These are phyloP conservation scores for Paramecium sexaurelia DNA, from an alignment of 73 alveolate species.

Conservation along the genomic window DNA sequence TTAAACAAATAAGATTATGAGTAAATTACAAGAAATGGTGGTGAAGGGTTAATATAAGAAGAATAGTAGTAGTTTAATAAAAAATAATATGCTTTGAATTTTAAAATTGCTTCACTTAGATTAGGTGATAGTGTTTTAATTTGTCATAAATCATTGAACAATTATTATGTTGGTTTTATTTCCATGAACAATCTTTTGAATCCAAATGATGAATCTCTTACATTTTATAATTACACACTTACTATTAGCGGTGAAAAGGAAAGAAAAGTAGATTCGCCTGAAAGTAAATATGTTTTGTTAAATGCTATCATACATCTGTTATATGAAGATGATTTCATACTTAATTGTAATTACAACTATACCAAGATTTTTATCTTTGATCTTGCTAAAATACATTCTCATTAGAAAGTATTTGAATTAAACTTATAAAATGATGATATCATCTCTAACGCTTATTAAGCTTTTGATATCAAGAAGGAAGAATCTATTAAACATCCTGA, in stretches of 20 bases:
- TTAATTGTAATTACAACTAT: neutral
- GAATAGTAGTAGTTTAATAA: neutral
- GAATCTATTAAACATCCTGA: constrained; percentile 24
- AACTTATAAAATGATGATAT: neutral
- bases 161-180: constrained; percentile 17
- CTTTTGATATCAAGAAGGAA: neutral
- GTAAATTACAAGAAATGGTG: neutral
- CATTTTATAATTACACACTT: neutral
- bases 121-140: constrained; percentile 33
- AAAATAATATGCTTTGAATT: constrained; percentile 13
- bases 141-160: constrained; percentile 7
- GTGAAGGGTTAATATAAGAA: neutral
- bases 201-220: constrained; percentile 10
- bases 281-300: neutral
- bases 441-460: neutral
- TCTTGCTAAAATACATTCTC: neutral
- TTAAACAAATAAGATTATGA: constrained; percentile 13
- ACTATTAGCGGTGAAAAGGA: neutral
- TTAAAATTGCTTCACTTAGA: constrained; percentile 37
- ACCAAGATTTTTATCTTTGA: constrained; percentile 24
- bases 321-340: constrained; percentile 25
- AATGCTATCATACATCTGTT: constrained; percentile 9
- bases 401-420: constrained; percentile 25
- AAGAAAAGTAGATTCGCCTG: constrained; percentile 19
- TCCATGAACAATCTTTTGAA: neutral